Evolutionary conservation across 1,284 basidiomycete genomes (phyloP).

Genomic region (Sphagnurus paluster): DNA sequence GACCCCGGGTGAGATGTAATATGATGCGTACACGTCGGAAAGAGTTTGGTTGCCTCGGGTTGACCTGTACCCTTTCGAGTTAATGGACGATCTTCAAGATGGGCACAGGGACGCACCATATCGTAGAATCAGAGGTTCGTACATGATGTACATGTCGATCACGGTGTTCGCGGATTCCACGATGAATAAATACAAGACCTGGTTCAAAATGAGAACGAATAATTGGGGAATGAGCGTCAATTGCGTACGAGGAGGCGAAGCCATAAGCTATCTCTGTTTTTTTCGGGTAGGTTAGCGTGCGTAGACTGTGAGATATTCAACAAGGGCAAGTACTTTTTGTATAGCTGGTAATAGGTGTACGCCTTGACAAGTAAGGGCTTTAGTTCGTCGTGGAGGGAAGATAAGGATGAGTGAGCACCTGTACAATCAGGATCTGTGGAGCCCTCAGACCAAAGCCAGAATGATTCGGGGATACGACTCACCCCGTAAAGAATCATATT

Average conservation of each 20-base stretch:
- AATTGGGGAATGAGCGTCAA: background rate
- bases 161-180: slow-evolving; percentile 30
- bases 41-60: slow-evolving; percentile 16
- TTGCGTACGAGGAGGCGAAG: slow-evolving; percentile 19
- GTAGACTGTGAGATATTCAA: no score
- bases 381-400: background rate
- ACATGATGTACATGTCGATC: slow-evolving; percentile 32
- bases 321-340: slow-evolving; percentile 22
- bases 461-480: slow-evolving; percentile 6
- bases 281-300: background rate
- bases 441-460: background rate
- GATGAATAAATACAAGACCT: slow-evolving; percentile 31
- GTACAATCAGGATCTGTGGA: slow-evolving; percentile 23
- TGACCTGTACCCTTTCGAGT: slow-evolving; percentile 3
- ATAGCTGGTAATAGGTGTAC: slow-evolving; percentile 29
- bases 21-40: slow-evolving; percentile 19
- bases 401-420: slow-evolving; percentile 15
- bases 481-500: slow-evolving; percentile 32
- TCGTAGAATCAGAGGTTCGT: slow-evolving; percentile 31
- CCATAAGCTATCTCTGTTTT: slow-evolving; percentile 25
- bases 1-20: background rate
- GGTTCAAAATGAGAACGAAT: slow-evolving; percentile 1
- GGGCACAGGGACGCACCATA: slow-evolving; percentile 24
- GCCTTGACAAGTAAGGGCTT: slow-evolving; percentile 13
- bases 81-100: background rate